Conservation (phyloP, 1,139 yeast genomes). For the Zygoascus meyerae region DNA sequence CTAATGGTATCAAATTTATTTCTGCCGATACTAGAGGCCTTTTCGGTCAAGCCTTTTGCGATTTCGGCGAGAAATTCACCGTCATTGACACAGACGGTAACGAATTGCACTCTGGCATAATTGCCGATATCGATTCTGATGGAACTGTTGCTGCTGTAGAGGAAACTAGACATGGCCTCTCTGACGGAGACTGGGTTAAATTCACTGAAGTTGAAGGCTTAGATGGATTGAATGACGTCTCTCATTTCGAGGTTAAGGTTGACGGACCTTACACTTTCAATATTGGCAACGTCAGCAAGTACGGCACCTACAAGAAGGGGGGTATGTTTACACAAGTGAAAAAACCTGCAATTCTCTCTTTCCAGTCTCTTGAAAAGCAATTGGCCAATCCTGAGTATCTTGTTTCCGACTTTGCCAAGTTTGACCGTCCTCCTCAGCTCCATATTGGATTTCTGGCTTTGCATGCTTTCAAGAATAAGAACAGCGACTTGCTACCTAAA, state of each 20-base stretch:
- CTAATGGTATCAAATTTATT: slow-evolving; percentile 68
- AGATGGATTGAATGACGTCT: slow-evolving; percentile 58
- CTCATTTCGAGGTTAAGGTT: slow-evolving; percentile 70
- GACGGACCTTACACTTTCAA: slow-evolving; percentile 91
- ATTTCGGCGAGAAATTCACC: slow-evolving; percentile 75
- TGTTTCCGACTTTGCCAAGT: slow-evolving; percentile 85
- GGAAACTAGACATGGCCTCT: slow-evolving; percentile 87
- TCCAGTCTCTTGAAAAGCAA: slow-evolving; percentile 60
- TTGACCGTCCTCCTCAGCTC: slow-evolving; percentile 83
- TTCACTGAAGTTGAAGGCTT: slow-evolving; percentile 82
- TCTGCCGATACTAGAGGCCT: slow-evolving; percentile 80
- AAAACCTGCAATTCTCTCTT: slow-evolving; percentile 60
- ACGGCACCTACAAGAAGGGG: slow-evolving; percentile 70
- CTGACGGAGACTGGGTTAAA: slow-evolving; percentile 86
- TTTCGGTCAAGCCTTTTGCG: slow-evolving; percentile 85
- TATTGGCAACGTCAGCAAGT: slow-evolving; percentile 47
- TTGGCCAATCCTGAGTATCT: slow-evolving; percentile 71
- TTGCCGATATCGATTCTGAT: slow-evolving; percentile 78
- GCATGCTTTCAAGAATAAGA: slow-evolving; percentile 60
- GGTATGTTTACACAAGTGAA: slow-evolving; percentile 93
- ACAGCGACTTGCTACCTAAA: slow-evolving; percentile 64
- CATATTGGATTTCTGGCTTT: slow-evolving; percentile 92
- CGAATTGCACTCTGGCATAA: slow-evolving; percentile 81
- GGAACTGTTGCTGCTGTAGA: slow-evolving; percentile 92
- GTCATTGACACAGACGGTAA: slow-evolving; percentile 87